These are phyloP conservation scores for Cordyceps cicadae DNA, from an alignment of 2,329 filamentous ascomycete species.

Conservation along the genomic window DNA sequence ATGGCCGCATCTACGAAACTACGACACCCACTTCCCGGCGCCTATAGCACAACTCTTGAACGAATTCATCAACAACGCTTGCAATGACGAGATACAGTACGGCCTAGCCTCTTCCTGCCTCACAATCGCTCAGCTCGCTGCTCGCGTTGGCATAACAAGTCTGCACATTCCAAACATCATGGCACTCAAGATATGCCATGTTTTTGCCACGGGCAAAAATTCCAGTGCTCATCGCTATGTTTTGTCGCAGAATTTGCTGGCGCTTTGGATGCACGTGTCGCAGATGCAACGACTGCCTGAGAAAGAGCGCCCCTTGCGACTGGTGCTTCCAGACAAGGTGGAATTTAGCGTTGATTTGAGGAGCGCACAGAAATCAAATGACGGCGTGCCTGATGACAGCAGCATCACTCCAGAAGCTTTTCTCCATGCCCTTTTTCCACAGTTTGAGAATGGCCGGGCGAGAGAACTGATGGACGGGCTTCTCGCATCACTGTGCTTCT, in stretches of 20 bases:
- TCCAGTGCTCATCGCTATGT: slow-evolving; percentile 11
- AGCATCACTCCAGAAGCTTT: not conserved
- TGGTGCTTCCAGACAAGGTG: not conserved
- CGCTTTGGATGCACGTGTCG: slow-evolving; percentile 11
- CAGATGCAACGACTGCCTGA: slow-evolving; percentile 13
- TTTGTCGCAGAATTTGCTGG: slow-evolving; percentile 7
- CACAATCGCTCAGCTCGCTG: slow-evolving; percentile 17
- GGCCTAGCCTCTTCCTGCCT: slow-evolving; percentile 15
- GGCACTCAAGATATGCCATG: slow-evolving; percentile 25
- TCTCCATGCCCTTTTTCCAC: slow-evolving; percentile 25
- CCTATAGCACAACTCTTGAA: slow-evolving; percentile 10
- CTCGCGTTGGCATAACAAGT: slow-evolving; percentile 1
- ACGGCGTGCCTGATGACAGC: not conserved
- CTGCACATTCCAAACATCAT: slow-evolving; percentile 21
- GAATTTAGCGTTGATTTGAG: not conserved
- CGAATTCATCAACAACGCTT: slow-evolving; percentile 17
- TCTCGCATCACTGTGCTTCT: slow-evolving; percentile 23
- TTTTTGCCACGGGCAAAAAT: slow-evolving; percentile 15
- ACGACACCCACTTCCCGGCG: not conserved
- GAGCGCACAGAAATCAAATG: not conserved
- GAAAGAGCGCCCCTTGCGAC: slow-evolving; percentile 6
- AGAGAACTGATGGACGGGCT: slow-evolving; percentile 24
- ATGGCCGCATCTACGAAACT: slow-evolving; percentile 21
- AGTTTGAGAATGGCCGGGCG: slow-evolving; percentile 20
- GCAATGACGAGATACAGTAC: slow-evolving; percentile 15